Evolutionary conservation across 441 rosid genomes (phyloP).

Genomic region (Pelargonium cotyledonis): DNA sequence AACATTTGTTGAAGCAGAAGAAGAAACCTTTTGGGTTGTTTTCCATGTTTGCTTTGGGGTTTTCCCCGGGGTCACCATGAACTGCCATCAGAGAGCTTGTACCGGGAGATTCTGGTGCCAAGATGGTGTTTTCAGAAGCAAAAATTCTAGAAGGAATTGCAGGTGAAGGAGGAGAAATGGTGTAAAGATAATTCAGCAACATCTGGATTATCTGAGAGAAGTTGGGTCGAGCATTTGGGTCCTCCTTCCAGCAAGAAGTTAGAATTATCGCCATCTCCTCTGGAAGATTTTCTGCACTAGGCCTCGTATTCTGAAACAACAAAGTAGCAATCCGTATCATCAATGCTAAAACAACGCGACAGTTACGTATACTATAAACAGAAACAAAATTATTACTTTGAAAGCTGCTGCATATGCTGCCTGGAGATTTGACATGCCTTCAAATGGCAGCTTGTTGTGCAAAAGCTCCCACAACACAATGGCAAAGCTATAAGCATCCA

Average conservation of each 20-base stretch:
- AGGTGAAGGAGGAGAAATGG: slow-evolving; percentile 39
- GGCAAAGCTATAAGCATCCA: slow-evolving; percentile 61
- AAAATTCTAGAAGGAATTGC: slow-evolving; percentile 41
- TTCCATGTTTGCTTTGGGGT: slow-evolving; percentile 41
- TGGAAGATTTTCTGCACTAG: slow-evolving; percentile 53
- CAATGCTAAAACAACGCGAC: not conserved
- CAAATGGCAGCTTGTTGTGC: slow-evolving; percentile 53
- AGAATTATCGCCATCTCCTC: slow-evolving; percentile 47
- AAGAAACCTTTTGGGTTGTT: slow-evolving; percentile 42
- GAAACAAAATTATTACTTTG: slow-evolving; percentile 29
- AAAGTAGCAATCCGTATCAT: not conserved
- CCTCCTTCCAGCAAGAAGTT: slow-evolving; percentile 68
- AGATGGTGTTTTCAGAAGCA: slow-evolving; percentile 38
- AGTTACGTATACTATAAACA: not conserved
- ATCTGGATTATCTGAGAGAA: slow-evolving; percentile 55
- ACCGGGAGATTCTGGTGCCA: slow-evolving; percentile 61
- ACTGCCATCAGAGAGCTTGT: slow-evolving; percentile 63
- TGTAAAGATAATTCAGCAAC: slow-evolving; percentile 46
- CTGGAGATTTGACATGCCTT: slow-evolving; percentile 68
- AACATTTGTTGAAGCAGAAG: slow-evolving; percentile 31
- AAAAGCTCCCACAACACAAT: slow-evolving; percentile 58
- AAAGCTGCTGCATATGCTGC: slow-evolving; percentile 68
- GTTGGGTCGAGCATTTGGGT: slow-evolving; percentile 54
- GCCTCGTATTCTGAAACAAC: slow-evolving; percentile 49
- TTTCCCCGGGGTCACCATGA: slow-evolving; percentile 25